These are phyloP conservation scores for Colletotrichum spinosum DNA, from an alignment of 2,329 filamentous ascomycete species.

Conservation along the genomic window DNA sequence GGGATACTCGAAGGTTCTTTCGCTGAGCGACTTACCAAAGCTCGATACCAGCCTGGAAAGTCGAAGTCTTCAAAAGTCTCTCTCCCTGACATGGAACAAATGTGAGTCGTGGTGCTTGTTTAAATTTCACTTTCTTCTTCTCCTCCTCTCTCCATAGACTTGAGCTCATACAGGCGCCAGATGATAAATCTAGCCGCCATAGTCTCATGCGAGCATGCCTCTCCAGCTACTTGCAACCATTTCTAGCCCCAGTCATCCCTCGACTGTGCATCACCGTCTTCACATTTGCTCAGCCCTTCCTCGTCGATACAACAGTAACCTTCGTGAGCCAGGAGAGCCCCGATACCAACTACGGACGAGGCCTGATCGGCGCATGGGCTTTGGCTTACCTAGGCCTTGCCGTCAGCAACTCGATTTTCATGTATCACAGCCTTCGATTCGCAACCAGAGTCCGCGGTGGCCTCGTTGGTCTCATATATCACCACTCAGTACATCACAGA, in stretches of 20 bases:
- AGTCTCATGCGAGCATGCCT: conserved; percentile 38
- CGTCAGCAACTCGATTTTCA: conserved; percentile 41
- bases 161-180: conserved; percentile 14
- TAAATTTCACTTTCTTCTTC: too few species aligned
- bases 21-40: conserved; percentile 9
- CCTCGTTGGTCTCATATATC: conserved; percentile 43
- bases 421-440: conserved; percentile 42
- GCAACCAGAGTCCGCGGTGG: conserved; percentile 41
- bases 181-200: conserved; percentile 33
- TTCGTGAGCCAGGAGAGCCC: conserved; percentile 37
- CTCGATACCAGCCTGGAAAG: conserved; percentile 18
- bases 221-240: conserved; percentile 31
- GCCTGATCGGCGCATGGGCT: conserved; percentile 45
- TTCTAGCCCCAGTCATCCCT: conserved; percentile 41
- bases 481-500: conserved; percentile 38
- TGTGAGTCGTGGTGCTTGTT: conserved; percentile 30
- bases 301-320: conserved; percentile 43
- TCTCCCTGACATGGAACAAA: conserved; percentile 32
- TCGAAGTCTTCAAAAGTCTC: not conserved
- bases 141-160: too few species aligned
- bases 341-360: conserved; percentile 40
- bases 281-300: conserved; percentile 46
- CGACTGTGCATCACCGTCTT: conserved; percentile 43
- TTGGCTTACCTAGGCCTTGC: conserved; percentile 48
- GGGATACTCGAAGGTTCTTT: conserved; percentile 23